phyloP scores from a whole-genome alignment of 23 red algal species.

The Agarophyton chilense region DNA sequence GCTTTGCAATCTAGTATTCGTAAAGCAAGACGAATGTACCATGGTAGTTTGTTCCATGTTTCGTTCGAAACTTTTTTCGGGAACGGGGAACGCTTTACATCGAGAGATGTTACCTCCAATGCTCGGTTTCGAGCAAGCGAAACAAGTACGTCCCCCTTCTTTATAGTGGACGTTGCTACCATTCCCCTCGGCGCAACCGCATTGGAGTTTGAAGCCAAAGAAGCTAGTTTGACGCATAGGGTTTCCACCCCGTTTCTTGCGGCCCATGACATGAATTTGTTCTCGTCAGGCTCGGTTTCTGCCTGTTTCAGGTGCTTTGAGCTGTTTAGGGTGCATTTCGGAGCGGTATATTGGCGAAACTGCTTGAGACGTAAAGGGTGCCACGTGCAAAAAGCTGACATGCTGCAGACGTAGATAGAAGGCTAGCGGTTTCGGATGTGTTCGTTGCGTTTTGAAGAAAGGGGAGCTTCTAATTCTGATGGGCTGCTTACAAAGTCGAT shows the following conservation, averaged over 20 bases:
- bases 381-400: neutral
- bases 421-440: neutral
- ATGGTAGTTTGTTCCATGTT: constrained; percentile 51
- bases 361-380: neutral
- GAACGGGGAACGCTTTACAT: constrained; percentile 34
- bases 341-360: neutral
- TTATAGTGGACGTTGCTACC: constrained; percentile 12
- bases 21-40: constrained; percentile 59
- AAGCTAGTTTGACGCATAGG: neutral
- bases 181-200: constrained; percentile 16
- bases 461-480: no score
- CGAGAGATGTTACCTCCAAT: constrained; percentile 52
- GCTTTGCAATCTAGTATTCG: neutral
- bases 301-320: neutral
- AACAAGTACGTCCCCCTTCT: constrained; percentile 21
- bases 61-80: constrained; percentile 20
- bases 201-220: neutral
- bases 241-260: neutral
- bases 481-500: no score
- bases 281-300: neutral
- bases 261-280: constrained; percentile 4
- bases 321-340: constrained; percentile 5
- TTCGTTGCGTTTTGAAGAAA: neutral
- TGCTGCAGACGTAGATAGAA: neutral
- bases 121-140: constrained; percentile 35